Evolutionary conservation across 805 yeast genomes (phyloP).

Genomic region (Candida sonorensis): DNA sequence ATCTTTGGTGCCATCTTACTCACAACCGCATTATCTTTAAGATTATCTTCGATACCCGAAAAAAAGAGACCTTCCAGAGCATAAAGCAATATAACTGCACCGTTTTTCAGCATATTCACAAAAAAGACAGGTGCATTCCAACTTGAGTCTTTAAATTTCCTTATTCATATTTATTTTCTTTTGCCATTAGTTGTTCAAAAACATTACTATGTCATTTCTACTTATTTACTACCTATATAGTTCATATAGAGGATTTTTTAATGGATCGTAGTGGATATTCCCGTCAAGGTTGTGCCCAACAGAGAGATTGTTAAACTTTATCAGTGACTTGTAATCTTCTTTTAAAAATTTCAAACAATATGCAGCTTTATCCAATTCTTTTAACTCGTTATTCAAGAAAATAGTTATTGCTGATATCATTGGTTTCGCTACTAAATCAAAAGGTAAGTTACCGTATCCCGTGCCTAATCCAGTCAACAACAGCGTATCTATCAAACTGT

Average conservation of each 20-base stretch:
- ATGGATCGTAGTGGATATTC: constrained; percentile 9
- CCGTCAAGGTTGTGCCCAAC: constrained; percentile 1
- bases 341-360: constrained; percentile 18
- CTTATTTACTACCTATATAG: too few species aligned
- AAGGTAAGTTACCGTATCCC: constrained; percentile 31
- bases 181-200: too few species aligned
- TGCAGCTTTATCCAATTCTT: constrained; percentile 16
- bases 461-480: constrained; percentile 34
- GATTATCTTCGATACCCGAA: background rate
- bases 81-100: too few species aligned
- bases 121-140: too few species aligned
- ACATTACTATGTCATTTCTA: too few species aligned
- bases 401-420: constrained; percentile 31
- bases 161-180: too few species aligned
- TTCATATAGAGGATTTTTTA: constrained; percentile 7
- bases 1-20: constrained; percentile 21
- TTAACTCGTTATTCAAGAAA: constrained; percentile 11
- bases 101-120: too few species aligned
- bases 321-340: constrained; percentile 17
- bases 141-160: too few species aligned
- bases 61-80: background rate
- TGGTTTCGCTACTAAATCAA: constrained; percentile 25
- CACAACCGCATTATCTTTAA: constrained; percentile 1
- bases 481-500: constrained; percentile 18
- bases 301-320: constrained; percentile 6